These are phyloP conservation scores for Fusarium bulbicola DNA, from an alignment of 2,329 filamentous ascomycete species.

Conservation along the genomic window DNA sequence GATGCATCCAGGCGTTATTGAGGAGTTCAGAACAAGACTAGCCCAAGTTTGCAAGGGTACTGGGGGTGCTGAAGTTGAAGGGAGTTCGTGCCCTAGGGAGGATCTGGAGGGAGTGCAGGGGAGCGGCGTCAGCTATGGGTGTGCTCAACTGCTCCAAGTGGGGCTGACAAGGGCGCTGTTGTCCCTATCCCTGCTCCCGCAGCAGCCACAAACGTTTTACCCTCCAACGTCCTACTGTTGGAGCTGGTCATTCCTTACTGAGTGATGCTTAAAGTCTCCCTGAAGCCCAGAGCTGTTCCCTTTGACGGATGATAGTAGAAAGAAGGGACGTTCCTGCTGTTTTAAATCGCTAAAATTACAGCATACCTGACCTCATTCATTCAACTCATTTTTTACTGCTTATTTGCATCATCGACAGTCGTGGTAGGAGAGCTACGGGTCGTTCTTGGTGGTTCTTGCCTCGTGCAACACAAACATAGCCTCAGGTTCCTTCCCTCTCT, in stretches of 20 bases:
- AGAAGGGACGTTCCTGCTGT: constrained; percentile 5
- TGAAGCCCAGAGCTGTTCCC: constrained; percentile 27
- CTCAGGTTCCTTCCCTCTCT: constrained; percentile 14
- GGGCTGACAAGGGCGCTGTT: constrained; percentile 20
- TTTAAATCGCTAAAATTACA: constrained; percentile 4
- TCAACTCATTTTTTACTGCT: constrained; percentile 7
- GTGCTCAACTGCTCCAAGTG: constrained; percentile 22
- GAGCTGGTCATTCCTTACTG: constrained; percentile 36
- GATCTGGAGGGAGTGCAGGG: constrained; percentile 3
- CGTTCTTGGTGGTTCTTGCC: constrained; percentile 27
- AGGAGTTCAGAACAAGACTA: constrained; percentile 2
- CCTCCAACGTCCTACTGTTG: constrained; percentile 36
- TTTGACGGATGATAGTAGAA: constrained; percentile 1
- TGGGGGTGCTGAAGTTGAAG: constrained; percentile 11
- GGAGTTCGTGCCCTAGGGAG: constrained; percentile 24
- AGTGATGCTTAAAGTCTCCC: constrained; percentile 40
- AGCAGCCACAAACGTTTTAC: constrained; percentile 36
- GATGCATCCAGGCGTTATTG: constrained; percentile 6
- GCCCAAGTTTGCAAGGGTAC: constrained; percentile 5
- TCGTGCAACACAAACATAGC: constrained; percentile 29
- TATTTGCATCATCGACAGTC: background rate
- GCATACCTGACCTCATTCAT: constrained; percentile 8
- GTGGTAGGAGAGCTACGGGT: constrained; percentile 14
- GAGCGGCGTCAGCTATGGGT: constrained; percentile 16
- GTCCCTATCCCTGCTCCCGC: constrained; percentile 43